phyloP scores from a whole-genome alignment of 352 stramenopile genomes.

The Globisporangium nodosum region DNA sequence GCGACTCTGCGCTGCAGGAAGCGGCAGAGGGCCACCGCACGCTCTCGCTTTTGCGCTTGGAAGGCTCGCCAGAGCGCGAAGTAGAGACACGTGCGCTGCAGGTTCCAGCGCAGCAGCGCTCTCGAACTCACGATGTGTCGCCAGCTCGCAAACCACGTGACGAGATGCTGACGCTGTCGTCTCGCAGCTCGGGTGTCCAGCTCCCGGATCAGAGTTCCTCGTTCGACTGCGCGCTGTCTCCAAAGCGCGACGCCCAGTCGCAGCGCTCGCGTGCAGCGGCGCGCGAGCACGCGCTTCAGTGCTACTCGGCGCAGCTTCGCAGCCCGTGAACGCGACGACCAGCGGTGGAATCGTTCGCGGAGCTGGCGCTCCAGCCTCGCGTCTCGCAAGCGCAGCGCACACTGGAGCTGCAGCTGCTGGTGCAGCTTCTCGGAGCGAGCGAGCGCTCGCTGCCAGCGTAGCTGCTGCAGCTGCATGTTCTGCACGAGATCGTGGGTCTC shows the following conservation, averaged over 20 bases:
- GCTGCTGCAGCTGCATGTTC: slow-evolving; percentile 2
- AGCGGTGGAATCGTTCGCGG: not conserved
- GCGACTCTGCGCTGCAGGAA: slow-evolving; percentile 10
- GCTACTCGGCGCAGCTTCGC: not conserved
- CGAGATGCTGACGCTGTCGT: not conserved
- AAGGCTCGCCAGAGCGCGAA: slow-evolving; percentile 11
- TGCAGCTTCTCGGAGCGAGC: slow-evolving; percentile 7
- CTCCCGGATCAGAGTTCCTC: not conserved
- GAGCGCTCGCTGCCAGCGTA: slow-evolving; percentile 1
- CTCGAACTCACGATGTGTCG: not conserved
- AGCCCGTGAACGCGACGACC: not conserved
- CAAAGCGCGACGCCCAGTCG: slow-evolving; percentile 1
- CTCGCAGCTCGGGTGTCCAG: not conserved
- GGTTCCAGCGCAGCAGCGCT: slow-evolving; percentile 5
- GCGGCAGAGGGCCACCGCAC: slow-evolving; percentile 7
- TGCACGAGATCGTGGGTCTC: not conserved
- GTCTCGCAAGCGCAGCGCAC: slow-evolving; percentile 9
- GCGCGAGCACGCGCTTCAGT: not conserved
- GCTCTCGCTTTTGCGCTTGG: slow-evolving; percentile 1
- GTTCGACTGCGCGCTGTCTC: not conserved
- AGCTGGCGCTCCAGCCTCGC: not conserved
- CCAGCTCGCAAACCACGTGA: slow-evolving; percentile 1
- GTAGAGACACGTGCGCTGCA: slow-evolving; percentile 9
- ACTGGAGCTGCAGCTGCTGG: slow-evolving; percentile 2
- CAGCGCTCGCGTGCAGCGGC: not conserved